Base-by-base conservation (phyloP, 2,329 filamentous ascomycete genomes). In the Alternaria alternata region DNA sequence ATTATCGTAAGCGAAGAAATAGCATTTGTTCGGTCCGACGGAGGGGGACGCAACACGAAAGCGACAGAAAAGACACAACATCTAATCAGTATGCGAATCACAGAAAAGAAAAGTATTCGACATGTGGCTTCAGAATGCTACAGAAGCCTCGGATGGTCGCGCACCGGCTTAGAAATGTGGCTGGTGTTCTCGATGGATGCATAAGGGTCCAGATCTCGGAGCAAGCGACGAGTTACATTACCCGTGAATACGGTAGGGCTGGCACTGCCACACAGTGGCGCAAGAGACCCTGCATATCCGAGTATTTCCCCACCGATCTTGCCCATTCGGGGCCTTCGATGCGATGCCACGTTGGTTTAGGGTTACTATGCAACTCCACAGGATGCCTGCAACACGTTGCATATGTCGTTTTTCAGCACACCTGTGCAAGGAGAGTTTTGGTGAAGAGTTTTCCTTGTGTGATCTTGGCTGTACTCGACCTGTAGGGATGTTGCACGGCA, bases 81-180 rank as follows among this genome's bases (percentile, higher is more conserved):
- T n/a, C n/a, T 28, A 14, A 24, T 42, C 9, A 22, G 11, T 22
- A 42, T 52, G 42, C 4, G 28, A 55, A 22, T 30, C 30, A 12
- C 47, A 42, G 39, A 34, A 20, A 42, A 18, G 24, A 43, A 43
- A 36, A 34, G 32, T 18, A 51, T 28, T 51, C 38, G 54, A 20
- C 9, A 18, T 36, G 43, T 53, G 44, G 36, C 47, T 28, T 28
- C 14, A 22, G 38, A 30, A 18, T 34, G 34, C 39, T 39, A 24
- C 54, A 47, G 46, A 49, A 51, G 59, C 24, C 34, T 55, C 59
- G 49, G 38, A 20, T 55, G n/a, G 51, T 59, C 38, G 34, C n/a
- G 22, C 57, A 47, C 61, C 47, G 39, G 59, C 63, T 59, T 64
- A 36, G 56, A 62, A 18, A 55, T 67, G 68, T 72, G 70, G 70